phyloP scores from a whole-genome alignment of 108 stramenopile genomes.

The Cylindrotheca closterium region DNA sequence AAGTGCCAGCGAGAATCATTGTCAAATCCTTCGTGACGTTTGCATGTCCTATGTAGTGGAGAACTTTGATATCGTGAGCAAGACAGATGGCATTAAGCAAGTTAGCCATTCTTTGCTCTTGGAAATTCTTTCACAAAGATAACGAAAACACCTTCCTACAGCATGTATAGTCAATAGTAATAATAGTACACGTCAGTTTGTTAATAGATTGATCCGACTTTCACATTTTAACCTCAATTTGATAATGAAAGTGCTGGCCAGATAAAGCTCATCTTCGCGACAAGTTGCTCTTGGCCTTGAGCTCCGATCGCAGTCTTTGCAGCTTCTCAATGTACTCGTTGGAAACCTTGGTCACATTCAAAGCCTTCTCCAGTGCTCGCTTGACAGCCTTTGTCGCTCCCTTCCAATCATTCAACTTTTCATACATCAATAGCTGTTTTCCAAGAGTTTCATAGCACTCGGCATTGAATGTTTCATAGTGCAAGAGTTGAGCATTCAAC shows the following conservation, averaged over 20 bases:
- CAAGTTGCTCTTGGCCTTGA: too few species aligned
- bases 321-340: too few species aligned
- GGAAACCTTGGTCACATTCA: too few species aligned
- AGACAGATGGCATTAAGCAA: slow-evolving; percentile 91
- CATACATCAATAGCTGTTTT: slow-evolving; percentile 39
- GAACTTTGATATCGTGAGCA: slow-evolving; percentile 94
- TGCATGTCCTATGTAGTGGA: slow-evolving; percentile 90
- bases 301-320: too few species aligned
- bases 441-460: slow-evolving; percentile 40
- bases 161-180: too few species aligned
- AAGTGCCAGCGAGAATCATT: slow-evolving; percentile 88
- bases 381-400: slow-evolving; percentile 23
- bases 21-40: slow-evolving; percentile 83
- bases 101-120: slow-evolving; percentile 89
- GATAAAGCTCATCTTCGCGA: too few species aligned
- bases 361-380: slow-evolving; percentile 11
- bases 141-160: too few species aligned
- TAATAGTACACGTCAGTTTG: too few species aligned
- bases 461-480: slow-evolving; percentile 30
- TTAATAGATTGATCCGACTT: too few species aligned
- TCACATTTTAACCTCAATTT: too few species aligned
- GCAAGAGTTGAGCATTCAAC: slow-evolving; percentile 38
- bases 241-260: too few species aligned
- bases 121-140: slow-evolving; percentile 82
- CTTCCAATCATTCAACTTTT: slow-evolving; percentile 32